phyloP scores from a whole-genome alignment of 768 basidiomycete species.

The Phylloporus sp. region DNA sequence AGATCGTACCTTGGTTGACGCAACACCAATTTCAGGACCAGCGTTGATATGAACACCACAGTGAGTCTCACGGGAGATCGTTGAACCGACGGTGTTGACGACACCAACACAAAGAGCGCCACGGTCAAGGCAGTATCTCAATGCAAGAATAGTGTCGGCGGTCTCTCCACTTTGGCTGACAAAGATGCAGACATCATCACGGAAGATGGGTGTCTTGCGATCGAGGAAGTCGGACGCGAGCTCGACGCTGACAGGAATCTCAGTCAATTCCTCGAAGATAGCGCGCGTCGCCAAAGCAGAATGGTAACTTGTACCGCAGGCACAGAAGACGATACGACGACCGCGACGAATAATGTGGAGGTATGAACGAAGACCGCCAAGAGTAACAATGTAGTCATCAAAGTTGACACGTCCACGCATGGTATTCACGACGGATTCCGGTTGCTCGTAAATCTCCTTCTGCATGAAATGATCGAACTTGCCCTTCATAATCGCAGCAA shows the following conservation, averaged over 20 bases:
- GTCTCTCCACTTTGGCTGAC: slow-evolving; percentile 98
- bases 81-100: slow-evolving; percentile 98
- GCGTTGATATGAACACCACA: slow-evolving; percentile 99
- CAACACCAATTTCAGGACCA: slow-evolving; percentile 98
- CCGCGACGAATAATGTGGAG: slow-evolving; percentile 94
- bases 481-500: slow-evolving; percentile 99
- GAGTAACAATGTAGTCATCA: slow-evolving; percentile 83
- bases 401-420: slow-evolving; percentile 99
- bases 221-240: slow-evolving; percentile 98
- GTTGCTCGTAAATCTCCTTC: slow-evolving; percentile 99
- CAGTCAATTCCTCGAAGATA: slow-evolving; percentile 98
- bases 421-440: slow-evolving; percentile 99
- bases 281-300: slow-evolving; percentile 94
- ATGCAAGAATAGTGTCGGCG: slow-evolving; percentile 93
- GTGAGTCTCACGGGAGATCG: slow-evolving; percentile 96
- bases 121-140: slow-evolving; percentile 95
- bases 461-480: slow-evolving; percentile 99
- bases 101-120: slow-evolving; percentile 97
- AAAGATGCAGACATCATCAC: slow-evolving; percentile 96
- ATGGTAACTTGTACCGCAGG: slow-evolving; percentile 99
- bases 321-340: slow-evolving; percentile 91
- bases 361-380: slow-evolving; percentile 94
- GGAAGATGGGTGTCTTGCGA: slow-evolving; percentile 98
- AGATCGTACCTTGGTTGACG: slow-evolving; percentile 80
- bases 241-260: slow-evolving; percentile 97